Base-by-base conservation (phyloP, 345 rosid species). In the Citropsis articulata region DNA sequence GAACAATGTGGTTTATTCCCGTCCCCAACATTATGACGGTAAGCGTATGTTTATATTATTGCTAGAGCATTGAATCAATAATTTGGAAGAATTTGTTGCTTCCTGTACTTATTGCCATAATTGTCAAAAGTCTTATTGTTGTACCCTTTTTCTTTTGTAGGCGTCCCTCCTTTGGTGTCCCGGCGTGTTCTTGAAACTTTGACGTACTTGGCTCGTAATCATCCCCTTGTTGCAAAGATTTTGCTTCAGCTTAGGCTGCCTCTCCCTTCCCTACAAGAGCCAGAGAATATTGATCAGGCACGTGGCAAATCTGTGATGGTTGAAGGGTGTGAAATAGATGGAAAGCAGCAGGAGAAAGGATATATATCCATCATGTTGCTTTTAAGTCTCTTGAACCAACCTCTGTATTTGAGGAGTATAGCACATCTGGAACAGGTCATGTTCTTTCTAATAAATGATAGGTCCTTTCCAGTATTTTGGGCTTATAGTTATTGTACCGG, bases 341-440 rank as follows among this genome's bases (percentile, higher is more conserved):
- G 27, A 75, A 73, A 75, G 82, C 84, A 82, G 81, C 75, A 78
- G 60, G 82, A 83, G 79, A 85, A 84, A 7, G 96, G 84, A 80
- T 84, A 73, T 81, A 71, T 87, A 77, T 90, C 97, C 13, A 83
- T 95, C 67, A 90, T 88, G 30, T 79, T 93, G 85, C 99, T 95
- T 74, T 84, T 95, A 82, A 88, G 93, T 85, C 98, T 95, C 86
- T 84, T 95, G 85, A 92, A 88, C 80, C 97, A 93, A 81, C 96
- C 99, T 65, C 92, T 95, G 63, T 95, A 95, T 81, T 75, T 90
- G 84, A 92, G 99, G 89, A 95, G 99, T 73, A 81, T 95, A 73
- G 96, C 98, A 61, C 99, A 93, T 87, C 97, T 95, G 77, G 99
- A 95, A 83, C 99, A 92, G 99, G 99, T 93, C 75, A 73, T 45